phyloP scores from a whole-genome alignment of 2,329 filamentous ascomycete species.

The Cladophialophora immunda region DNA sequence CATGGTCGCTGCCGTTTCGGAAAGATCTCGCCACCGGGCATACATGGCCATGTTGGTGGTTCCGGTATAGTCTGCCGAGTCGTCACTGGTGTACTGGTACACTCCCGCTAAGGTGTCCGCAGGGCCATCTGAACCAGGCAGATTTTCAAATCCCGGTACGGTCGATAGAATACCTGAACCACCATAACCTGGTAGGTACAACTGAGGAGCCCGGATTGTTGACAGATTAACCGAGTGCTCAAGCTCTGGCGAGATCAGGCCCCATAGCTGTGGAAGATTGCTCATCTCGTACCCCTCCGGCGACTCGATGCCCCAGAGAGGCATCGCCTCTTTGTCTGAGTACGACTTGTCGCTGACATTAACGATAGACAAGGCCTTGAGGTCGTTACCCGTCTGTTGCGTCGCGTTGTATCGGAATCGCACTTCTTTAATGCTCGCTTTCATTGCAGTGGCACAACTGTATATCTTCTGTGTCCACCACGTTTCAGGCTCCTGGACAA shows the following conservation, averaged over 20 bases:
- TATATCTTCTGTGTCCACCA: conserved; percentile 56
- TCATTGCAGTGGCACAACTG: conserved; percentile 53
- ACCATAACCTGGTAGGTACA: conserved; percentile 46
- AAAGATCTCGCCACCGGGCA: conserved; percentile 50
- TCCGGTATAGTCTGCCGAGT: conserved; percentile 44
- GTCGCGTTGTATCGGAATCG: conserved; percentile 53
- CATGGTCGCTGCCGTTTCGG: conserved; percentile 40
- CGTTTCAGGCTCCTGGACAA: conserved; percentile 52
- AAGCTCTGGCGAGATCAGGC: conserved; percentile 47
- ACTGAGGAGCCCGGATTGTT: conserved; percentile 43
- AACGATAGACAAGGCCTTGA: conserved; percentile 48
- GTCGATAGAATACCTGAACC: conserved; percentile 16
- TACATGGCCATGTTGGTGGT: conserved; percentile 52
- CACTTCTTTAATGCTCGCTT: conserved; percentile 58
- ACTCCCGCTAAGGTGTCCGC: conserved; percentile 20
- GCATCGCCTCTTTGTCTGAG: conserved; percentile 42
- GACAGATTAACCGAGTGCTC: conserved; percentile 46
- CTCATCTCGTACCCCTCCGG: conserved; percentile 40
- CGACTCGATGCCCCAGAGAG: conserved; percentile 52
- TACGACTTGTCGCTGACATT: conserved; percentile 51
- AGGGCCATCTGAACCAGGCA: conserved; percentile 48
- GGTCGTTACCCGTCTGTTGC: conserved; percentile 43
- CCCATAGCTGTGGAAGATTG: conserved; percentile 51
- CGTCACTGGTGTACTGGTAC: conserved; percentile 8
- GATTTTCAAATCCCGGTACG: conserved; percentile 43